Conservation (phyloP, 2,329 filamentous ascomycete species). For the Ceratocystiopsis minuta region DNA sequence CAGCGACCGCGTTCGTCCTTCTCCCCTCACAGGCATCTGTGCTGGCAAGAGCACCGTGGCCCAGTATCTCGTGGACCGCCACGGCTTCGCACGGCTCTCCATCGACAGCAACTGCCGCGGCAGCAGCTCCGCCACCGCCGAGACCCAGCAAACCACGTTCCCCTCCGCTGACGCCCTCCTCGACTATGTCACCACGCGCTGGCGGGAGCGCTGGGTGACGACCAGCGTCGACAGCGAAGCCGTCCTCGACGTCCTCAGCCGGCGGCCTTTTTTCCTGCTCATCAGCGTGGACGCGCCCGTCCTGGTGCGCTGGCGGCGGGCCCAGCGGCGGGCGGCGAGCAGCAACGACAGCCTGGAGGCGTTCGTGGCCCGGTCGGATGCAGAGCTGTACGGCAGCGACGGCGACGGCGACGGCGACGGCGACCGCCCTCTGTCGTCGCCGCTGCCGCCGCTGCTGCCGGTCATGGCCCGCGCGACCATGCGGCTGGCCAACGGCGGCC, state of each 20-base stretch:
- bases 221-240: conserved; percentile 61
- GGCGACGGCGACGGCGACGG: conserved; percentile 7
- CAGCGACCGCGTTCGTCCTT: conserved; percentile 3
- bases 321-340: conserved; percentile 24
- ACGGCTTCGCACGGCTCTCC: conserved; percentile 60
- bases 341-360: conserved; percentile 24
- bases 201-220: conserved; percentile 71
- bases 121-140: background rate
- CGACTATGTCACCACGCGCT: conserved; percentile 69
- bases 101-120: conserved; percentile 20
- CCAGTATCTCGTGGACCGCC: conserved; percentile 66
- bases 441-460: conserved; percentile 43
- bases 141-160: conserved; percentile 25
- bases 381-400: conserved; percentile 50
- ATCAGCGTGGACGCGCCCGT: conserved; percentile 84
- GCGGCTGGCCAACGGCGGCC: conserved; percentile 62
- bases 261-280: conserved; percentile 82
- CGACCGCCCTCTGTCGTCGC: too few relatives aligned
- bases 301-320: conserved; percentile 65
- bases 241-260: conserved; percentile 55
- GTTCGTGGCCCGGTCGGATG: conserved; percentile 45
- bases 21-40: conserved; percentile 53
- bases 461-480: conserved; percentile 69
- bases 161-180: conserved; percentile 44
- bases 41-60: conserved; percentile 84